Evolutionary conservation across 2,329 filamentous ascomycete species (phyloP), one percentile per base, ranked within the genome.

Genomic region (Myriosclerotinia curreyana): DNA sequence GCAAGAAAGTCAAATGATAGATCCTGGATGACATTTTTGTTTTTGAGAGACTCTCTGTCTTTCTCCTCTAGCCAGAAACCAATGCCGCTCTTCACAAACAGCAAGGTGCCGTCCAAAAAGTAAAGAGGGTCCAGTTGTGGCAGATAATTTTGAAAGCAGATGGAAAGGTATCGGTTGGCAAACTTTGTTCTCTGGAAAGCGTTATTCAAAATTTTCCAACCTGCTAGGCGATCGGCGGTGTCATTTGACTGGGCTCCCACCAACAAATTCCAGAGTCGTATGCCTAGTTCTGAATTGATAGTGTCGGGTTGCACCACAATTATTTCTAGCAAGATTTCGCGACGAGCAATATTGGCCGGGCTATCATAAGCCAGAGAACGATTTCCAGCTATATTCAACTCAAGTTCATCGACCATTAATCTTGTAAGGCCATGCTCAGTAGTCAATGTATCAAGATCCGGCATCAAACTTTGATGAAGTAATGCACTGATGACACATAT

Each of bases 241-340:
- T 82, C 84, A 5, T 86, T 77, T 4, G 86, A 85, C 48, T 80
- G 77, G 5, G 82, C 79, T 15, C 91, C 89, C 55, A 96, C 85
- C 34, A 95, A 79, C 48, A 88, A 79, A 64, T 88, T 80, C 91
- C 91, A 96, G 1, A 96, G 80, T 15, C 79, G 79, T 50, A 80
- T 78, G 20, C 88, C 86, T 5, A 90, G 79, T 1, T 88, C 83
- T 3, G 79, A 72, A 0, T 84, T 82, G 54, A 96, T 82, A 0
- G 84, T 83, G 11, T 81, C 77, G 1, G 88, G 82, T n/a, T 85
- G 83, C 60, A 85, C 78, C 42, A 79, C 76, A 42, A 94, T 82
- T 46, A 92, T 80, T 51, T 76, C 78, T 62, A 76, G 77, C 60
- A 86, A 82, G 52, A 86, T 81, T 61, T 83, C 86, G 67, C 81